Base-by-base conservation (phyloP, 495 filamentous ascomycete species). In the Amorphotheca resinae region DNA sequence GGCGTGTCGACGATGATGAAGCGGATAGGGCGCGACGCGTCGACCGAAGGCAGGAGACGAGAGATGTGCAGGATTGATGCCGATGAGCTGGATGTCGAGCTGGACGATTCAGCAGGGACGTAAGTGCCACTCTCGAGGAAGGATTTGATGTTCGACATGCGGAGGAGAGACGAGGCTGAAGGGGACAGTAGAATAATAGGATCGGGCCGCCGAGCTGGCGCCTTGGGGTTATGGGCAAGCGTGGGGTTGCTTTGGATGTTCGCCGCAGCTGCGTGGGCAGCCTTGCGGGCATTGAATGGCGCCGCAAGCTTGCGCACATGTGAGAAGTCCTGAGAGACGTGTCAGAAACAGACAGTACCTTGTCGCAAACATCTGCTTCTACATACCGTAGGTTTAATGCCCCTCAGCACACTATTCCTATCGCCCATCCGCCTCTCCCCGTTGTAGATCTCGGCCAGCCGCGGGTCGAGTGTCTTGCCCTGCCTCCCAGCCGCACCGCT, bases 151-250 rank as follows among this genome's bases (percentile, higher is more conserved):
- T 99, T 99, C 17, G 84, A 79, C 80, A 95, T 87, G 61, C 86
- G 83, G n/a, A 99, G 84, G 36, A 96, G 82, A 7, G 89, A 89
- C 16, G 87, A 95, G 23, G 93, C 93, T 22, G 88, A 95, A n/a
- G 93, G 91, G 2, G 93, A 96, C 54, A 99, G 80, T 11, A 99
- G 77, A 64, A 99, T 95, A 63, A 99, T 99, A 16, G 93, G 93
- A 57, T 98, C 87, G 38, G 77, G 76, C 26, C 85, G 77, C 23
- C 79, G 66, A 17, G 56, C 57, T 8, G 66, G 48, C 2, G 63
- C 58, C 52, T 73, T 70, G 43, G 69, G 67, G 53, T 68, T 70
- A 30, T 67, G 62, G 6, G 62, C 52, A 16, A 68, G 61, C 3
- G 63, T 41, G 14, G 59, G 41, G 31, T 53, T 67, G 38, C 45